These are phyloP conservation scores for Chenopodium berlandieri DNA, from an alignment of 148 eudicot species.

Conservation along the genomic window DNA sequence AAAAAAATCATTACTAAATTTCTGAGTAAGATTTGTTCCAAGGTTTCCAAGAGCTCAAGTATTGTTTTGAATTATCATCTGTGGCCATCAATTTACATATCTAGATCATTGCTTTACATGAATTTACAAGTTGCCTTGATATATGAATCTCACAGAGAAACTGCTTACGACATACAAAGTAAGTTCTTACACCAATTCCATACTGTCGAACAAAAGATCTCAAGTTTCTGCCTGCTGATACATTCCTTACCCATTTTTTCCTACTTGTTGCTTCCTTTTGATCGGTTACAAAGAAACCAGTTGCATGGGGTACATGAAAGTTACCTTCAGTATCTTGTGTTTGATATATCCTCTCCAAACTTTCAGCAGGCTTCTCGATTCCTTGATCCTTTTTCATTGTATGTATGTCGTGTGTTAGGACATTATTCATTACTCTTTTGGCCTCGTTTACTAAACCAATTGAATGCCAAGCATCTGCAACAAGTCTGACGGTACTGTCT, in stretches of 20 bases:
- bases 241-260: slow-evolving; percentile 30
- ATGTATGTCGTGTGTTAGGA: slow-evolving; percentile 17
- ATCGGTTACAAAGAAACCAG: slow-evolving; percentile 18
- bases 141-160: slow-evolving; percentile 20
- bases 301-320: slow-evolving; percentile 13
- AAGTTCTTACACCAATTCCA: slow-evolving; percentile 36
- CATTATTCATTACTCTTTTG: slow-evolving; percentile 36
- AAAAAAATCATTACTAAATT: not conserved
- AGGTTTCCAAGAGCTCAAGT: not conserved
- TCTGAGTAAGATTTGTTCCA: not conserved
- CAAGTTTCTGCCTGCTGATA: slow-evolving; percentile 20
- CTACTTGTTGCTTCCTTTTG: slow-evolving; percentile 32
- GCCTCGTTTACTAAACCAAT: slow-evolving; percentile 70
- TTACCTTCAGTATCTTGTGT: slow-evolving; percentile 26
- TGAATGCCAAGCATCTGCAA: slow-evolving; percentile 79
- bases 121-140: slow-evolving; percentile 31
- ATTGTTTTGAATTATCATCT: not conserved
- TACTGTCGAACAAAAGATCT: slow-evolving; percentile 24
- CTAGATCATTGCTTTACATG: slow-evolving; percentile 44
- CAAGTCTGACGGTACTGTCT: slow-evolving; percentile 56
- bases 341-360: slow-evolving; percentile 24
- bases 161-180: slow-evolving; percentile 27
- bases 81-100: not conserved
- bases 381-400: not conserved
- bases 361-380: slow-evolving; percentile 22